Base-by-base conservation (phyloP, 2,329 filamentous ascomycete species). In the Ceratocystiopsis sp. region DNA sequence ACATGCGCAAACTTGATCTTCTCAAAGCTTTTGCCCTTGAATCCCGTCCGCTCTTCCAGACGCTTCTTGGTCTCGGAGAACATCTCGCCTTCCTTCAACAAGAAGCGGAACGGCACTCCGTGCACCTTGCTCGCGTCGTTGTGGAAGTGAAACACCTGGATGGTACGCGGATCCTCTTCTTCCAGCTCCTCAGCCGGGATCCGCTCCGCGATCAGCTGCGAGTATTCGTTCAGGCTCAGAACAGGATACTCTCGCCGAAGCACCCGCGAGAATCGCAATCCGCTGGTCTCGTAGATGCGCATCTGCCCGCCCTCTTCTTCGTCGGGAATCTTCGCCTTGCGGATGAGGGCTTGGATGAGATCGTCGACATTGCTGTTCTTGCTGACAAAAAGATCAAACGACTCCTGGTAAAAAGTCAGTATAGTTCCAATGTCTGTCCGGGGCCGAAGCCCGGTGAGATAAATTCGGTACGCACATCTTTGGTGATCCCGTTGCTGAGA, bases 21-120 rank as follows among this genome's bases (percentile, higher is more conserved):
- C 61, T 98, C 89, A 52, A 98, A 87, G 51, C 85, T 85, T 68
- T 98, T 98, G 60, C 91, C 93, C 62, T 95, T 95, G 63, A 98
- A 79, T 21, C 87, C 87, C 1, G 84, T 94, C 46, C 89, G 73
- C 60, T 87, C 89, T 52, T 91, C 87, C 4, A 98, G 67, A n/a
- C 91, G 78, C 63, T 93, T 85, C 65, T 89, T 95, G 37, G 87
- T 95, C 33, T 96, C 84, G 46, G 76, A 78, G 62, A 98, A 96
- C 35, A 71, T 68, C 59, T 98, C 91, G 43, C 78, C 83, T 76
- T 84, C 78, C 52, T 86, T 80, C 36, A 96, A 61, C 43, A 91
- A 65, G 58, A 98, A 94, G 53, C 80, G 80, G 69, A 98, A 98
- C 0, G 91, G 91, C 38, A 93, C 73, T 3, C 87, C 84, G 55